Evolutionary conservation across 2,329 filamentous ascomycete species (phyloP), one percentile per base, ranked within the genome.

Genomic region (Myriosclerotinia scirpicola): DNA sequence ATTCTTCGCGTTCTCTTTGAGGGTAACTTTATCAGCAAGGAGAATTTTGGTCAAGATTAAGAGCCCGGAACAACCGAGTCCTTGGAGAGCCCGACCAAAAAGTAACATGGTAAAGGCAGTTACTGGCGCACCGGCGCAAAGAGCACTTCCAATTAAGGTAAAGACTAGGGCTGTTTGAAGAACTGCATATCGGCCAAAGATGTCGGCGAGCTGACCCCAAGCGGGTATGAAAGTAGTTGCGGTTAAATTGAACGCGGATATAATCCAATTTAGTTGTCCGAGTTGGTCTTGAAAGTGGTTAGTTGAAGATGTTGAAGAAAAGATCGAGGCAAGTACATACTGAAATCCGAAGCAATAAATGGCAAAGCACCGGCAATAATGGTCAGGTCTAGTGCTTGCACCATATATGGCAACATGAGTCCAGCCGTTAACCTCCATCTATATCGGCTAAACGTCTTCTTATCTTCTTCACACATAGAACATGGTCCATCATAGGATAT

Each of bases 201-300:
- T 81, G 70, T 90, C 86, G 20, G 85, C 83, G 54, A 87, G 80
- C 71, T 90, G 87, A 1, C 84, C 86, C 78, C 87, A 90, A 63
- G 85, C 83, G 4, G 87, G 87, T 11, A 90, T 86, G 70, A 90
- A 90, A 1, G 87, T 84, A 1, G 88, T 87, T 0, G 85, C 85
- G 0, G 87, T 88, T 17, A 91, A 79, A 63, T 87, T 90, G 76
- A 90, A 91, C 8, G 87, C 81, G 0, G 88, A 87, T 22, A 90
- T 84, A 72, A 91, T 88, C 87, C 87, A 90, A 73, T 88, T 90
- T 2, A 89, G 80, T 71, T 88, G 83, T 22, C 83, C 80, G 5
- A 86, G 74, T 72, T 86, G 75, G 68, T 81, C 82, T 56, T 83
- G 66, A 30, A n/a, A 26, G 0, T 15, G 6, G 36, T 71, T 54